Evolutionary conservation across 73 alveolate species (phyloP).

Genomic region (Breviolum minutum): DNA sequence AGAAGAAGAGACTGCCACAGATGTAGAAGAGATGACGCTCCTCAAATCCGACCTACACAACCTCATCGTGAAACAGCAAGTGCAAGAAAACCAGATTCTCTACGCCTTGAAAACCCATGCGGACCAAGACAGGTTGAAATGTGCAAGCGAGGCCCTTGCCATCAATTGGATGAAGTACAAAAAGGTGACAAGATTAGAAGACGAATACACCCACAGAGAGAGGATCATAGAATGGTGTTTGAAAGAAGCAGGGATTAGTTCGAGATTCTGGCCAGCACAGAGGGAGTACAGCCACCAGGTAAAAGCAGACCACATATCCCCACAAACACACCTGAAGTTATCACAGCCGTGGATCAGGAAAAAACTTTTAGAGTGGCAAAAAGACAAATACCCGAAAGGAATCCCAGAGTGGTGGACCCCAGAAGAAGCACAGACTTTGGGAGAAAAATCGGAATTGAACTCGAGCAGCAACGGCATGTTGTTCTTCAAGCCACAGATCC

Average conservation of each 20-base stretch:
- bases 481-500: slow-evolving; percentile 3
- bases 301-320: neutral
- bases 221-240: neutral
- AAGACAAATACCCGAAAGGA: neutral
- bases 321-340: slow-evolving; percentile 1
- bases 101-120: neutral
- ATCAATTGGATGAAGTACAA: slow-evolving; percentile 15
- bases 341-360: neutral
- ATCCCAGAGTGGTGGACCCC: neutral
- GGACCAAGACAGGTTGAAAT: neutral
- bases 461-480: neutral
- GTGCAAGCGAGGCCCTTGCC: neutral
- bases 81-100: neutral
- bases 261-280: neutral
- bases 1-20: no score
- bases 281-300: slow-evolving; percentile 9
- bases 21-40: no score
- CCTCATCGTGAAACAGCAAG: neutral
- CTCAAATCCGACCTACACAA: no score
- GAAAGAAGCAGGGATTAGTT: neutral
- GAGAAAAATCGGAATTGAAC: neutral
- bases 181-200: neutral
- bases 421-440: neutral
- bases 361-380: neutral
- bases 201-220: neutral